These are phyloP conservation scores for Phymatotrichopsis omnivora DNA, from an alignment of 2,329 filamentous ascomycete genomes.

Conservation along the genomic window DNA sequence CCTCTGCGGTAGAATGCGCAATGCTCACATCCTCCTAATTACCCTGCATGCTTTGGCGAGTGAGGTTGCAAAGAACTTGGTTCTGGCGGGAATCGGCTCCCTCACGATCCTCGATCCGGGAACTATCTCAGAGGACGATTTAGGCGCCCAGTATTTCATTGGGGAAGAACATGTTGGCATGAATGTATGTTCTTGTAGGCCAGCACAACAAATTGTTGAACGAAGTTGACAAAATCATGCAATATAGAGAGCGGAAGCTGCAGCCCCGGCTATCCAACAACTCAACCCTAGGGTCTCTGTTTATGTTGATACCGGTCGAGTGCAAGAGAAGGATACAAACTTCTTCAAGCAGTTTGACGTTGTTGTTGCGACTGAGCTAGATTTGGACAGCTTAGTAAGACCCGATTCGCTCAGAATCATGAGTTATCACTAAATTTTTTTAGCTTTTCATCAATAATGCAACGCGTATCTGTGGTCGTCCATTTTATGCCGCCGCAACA, in stretches of 20 bases:
- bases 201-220: background rate
- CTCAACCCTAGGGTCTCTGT: constrained; percentile 84
- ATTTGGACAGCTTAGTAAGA: constrained; percentile 52
- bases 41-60: constrained; percentile 80
- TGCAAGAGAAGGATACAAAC: constrained; percentile 56
- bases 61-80: constrained; percentile 94
- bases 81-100: constrained; percentile 82
- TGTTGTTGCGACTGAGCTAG: constrained; percentile 80
- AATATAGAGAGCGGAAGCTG: constrained; percentile 64
- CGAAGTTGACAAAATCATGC: background rate
- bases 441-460: constrained; percentile 52
- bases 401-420: background rate
- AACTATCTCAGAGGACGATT: constrained; percentile 63
- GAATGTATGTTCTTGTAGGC: constrained; percentile 44
- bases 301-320: constrained; percentile 55
- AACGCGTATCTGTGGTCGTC: constrained; percentile 63
- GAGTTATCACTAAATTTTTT: constrained; percentile 4
- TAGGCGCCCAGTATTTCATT: constrained; percentile 76
- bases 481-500: constrained; percentile 80
- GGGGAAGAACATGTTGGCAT: constrained; percentile 61
- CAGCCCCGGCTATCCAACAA: constrained; percentile 64
- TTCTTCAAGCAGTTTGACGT: constrained; percentile 76
- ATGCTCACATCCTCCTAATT: constrained; percentile 79
- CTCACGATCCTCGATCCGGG: constrained; percentile 79
- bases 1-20: constrained; percentile 55